Evolutionary conservation across 106 monocot species (phyloP), one percentile per base, ranked within the genome.

Genomic region (Xerophyta viscosa): DNA sequence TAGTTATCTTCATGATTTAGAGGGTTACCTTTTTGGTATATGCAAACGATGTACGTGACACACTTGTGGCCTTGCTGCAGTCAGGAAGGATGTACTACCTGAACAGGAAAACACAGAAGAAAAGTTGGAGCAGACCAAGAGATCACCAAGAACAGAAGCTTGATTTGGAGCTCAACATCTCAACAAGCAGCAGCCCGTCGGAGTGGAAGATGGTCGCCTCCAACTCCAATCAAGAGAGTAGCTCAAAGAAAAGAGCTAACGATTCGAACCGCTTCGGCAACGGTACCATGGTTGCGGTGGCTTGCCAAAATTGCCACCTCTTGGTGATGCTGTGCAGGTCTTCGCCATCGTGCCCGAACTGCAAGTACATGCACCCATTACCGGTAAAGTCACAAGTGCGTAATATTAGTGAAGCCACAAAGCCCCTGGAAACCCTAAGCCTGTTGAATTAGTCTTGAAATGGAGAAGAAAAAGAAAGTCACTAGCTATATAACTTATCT

Each of bases 341-440:
- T 22, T 89, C 88, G 0, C 96, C 96, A 0, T 65, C 76, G 0
- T 96, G 96, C 67, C 96, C 96, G 10, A 96, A 96, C 63, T 96
- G 96, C 96, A 88, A 85, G 71, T 86, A 69, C 56, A 70, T 89
- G 36, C 79, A 98, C 66, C 55, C 72, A 1, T 65, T 82, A 31
- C 71, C 30, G 41, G 69, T 30, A 11, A 75, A 70, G 14, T 25
- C 62, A 0, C 48, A 54, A 37, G 7, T 43, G 39, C 39, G 13
- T 39, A 10, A 39, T 15, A 37, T 20, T 26, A 44, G 30, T 9
- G 53, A 57, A 33, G 17, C 67, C 5, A 51, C 48, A 11, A 87
- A 83, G 66, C 31, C 87, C 1, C 57, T 75, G 61, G 77, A 93
- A 67, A 93, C 92, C 30, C 66, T 93, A 41, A 77, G 75, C 69